Evolutionary conservation across 1,139 yeast genomes (phyloP).

Genomic region (Protomyces macrosporus): DNA sequence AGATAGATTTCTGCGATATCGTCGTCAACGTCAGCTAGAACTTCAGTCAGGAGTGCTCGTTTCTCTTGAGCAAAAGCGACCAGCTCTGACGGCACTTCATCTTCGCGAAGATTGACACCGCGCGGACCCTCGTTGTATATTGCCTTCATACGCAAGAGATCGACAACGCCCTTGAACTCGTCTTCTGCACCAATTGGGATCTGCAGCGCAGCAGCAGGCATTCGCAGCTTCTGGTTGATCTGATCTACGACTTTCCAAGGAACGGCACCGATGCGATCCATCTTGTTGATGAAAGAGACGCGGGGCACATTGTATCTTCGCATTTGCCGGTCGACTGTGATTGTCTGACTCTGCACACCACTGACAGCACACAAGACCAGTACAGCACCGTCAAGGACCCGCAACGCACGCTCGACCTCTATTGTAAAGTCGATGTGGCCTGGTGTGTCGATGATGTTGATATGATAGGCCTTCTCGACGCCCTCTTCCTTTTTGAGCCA

Average conservation of each 20-base stretch:
- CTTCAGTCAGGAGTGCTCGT: slow-evolving; percentile 77
- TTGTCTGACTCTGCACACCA: slow-evolving; percentile 97
- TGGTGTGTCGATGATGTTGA: slow-evolving; percentile 93
- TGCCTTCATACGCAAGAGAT: slow-evolving; percentile 80
- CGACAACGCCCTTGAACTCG: slow-evolving; percentile 79
- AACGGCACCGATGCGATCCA: slow-evolving; percentile 99
- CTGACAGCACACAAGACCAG: slow-evolving; percentile 96
- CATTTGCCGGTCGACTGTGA: slow-evolving; percentile 98
- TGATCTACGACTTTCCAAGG: slow-evolving; percentile 95
- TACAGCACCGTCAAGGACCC: slow-evolving; percentile 97
- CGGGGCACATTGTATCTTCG: slow-evolving; percentile 96
- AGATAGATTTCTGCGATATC: slow-evolving; percentile 89
- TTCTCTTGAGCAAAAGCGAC: slow-evolving; percentile 74
- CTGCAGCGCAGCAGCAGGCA: slow-evolving; percentile 96
- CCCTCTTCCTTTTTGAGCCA: slow-evolving; percentile 54
- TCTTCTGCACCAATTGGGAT: slow-evolving; percentile 95
- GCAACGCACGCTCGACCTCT: slow-evolving; percentile 94
- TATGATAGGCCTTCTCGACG: slow-evolving; percentile 62
- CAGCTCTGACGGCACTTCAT: slow-evolving; percentile 64
- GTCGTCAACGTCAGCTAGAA: slow-evolving; percentile 95
- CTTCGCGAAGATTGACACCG: slow-evolving; percentile 67
- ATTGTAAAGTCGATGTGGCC: slow-evolving; percentile 98
- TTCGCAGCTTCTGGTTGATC: slow-evolving; percentile 74
- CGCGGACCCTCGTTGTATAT: slow-evolving; percentile 86
- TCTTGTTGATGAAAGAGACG: slow-evolving; percentile 89